Conservation (phyloP, 768 basidiomycete species). For the Russula lepida region DNA sequence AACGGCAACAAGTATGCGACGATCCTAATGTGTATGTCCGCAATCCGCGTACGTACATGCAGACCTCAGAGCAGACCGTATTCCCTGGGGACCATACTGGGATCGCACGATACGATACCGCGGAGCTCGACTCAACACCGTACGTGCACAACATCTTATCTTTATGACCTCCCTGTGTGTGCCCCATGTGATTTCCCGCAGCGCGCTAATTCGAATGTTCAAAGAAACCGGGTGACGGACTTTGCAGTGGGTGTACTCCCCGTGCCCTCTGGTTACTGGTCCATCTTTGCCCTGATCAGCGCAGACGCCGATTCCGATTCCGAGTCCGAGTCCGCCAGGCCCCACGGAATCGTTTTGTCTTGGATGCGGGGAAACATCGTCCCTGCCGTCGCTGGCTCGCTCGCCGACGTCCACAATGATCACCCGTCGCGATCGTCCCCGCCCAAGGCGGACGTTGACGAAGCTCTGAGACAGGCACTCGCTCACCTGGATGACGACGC, state of each 20-base stretch:
- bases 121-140: neutral
- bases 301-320: neutral
- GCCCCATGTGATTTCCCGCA: no score
- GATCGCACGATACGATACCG: constrained; percentile 2
- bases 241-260: constrained; percentile 6
- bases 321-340: no score
- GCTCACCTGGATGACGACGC: neutral
- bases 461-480: constrained; percentile 1
- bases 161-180: neutral
- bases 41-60: neutral
- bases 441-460: neutral
- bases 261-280: constrained; percentile 9
- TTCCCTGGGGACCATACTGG: constrained; percentile 9
- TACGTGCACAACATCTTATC: neutral
- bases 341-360: neutral
- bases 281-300: constrained; percentile 9
- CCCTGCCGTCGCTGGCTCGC: neutral
- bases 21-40: neutral
- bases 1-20: neutral
- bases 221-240: neutral
- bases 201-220: neutral
- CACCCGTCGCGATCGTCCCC: neutral
- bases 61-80: neutral
- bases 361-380: constrained; percentile 4
- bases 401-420: neutral